Base-by-base conservation (phyloP, 768 basidiomycete genomes). In the Mycena sanguinolenta region DNA sequence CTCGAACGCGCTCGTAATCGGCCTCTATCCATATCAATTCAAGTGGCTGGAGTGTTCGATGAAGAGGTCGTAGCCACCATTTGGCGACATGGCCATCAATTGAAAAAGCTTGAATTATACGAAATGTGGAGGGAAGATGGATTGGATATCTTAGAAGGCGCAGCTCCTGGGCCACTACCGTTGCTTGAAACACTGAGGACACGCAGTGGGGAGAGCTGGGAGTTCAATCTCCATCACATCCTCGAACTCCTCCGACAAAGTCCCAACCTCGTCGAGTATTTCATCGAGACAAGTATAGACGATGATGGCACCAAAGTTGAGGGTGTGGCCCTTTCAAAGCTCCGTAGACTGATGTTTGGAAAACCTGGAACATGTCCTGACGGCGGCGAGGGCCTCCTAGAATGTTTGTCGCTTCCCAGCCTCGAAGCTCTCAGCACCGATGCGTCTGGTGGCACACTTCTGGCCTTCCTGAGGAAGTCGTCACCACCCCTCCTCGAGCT, bases 401-500 rank as follows among this genome's bases (percentile, higher is more conserved):
- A 38, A 6, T 58, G 55, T 25, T 36, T 58, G 36, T 58, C 55
- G 10, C 55, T 58, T 14, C 55, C 55, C 23, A 4, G 36, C 16
- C 55, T 58, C 0, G 36, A 58, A 9, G 23, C 16, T 3, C 55
- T 58, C 55, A 14, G 13, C 9, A 39, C 16, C 39, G 13, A 14
- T 14, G 3, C 7, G 44, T n/a, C 4, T 21, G 30, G 28, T 13
- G 30, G 10, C 34, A 12, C 13, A 2, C n/a, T 55, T 6, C 21
- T 55, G 2, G 7, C 32, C 9, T 55, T 55, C 34, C 13, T 55
- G 32, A 23, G 14, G 30, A 10, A 17, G 21, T 55, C 54, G 21
- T 55, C 32, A 36, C 54, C 34, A n/a, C 54, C 54, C 21, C 54
- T 55, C 10, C 32, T 6, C 21, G 54, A 55, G 54, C 54, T 55